Percentiles rank a stretch among this genome's conserved stretches.
phyloP scores from a whole-genome alignment of 805 yeast genomes.

The Candida peoriensis region DNA sequence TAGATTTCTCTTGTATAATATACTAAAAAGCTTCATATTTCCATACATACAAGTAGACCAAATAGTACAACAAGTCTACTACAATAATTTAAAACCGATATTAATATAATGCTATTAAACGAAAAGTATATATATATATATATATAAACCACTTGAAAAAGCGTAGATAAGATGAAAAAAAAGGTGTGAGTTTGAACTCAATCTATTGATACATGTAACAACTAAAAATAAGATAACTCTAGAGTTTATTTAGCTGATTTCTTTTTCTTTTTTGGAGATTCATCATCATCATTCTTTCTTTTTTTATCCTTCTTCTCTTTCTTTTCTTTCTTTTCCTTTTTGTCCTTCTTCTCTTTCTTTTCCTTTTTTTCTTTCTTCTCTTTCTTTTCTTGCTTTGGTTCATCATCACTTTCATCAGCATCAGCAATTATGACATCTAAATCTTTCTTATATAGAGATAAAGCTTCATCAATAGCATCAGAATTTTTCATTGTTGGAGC shows the following conservation, averaged over 20 bases:
- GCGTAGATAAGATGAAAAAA: slow-evolving; percentile 4
- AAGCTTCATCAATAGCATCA: slow-evolving; percentile 90
- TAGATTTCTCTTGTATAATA: too few species aligned
- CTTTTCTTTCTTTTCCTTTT: slow-evolving; percentile 47
- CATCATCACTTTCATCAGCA: slow-evolving; percentile 32
- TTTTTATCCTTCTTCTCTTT: slow-evolving; percentile 48
- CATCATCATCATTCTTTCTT: slow-evolving; percentile 29
- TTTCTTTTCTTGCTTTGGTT: slow-evolving; percentile 29
- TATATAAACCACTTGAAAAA: slow-evolving; percentile 2
- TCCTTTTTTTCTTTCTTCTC: slow-evolving; percentile 42
- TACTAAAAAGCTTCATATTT: too few species aligned
- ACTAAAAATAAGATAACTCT: background rate
- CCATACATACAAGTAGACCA: too few species aligned
- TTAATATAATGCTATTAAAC: slow-evolving; percentile 7
- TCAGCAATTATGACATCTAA: slow-evolving; percentile 40
- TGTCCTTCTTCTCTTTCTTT: slow-evolving; percentile 44
- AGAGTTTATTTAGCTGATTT: slow-evolving; percentile 20
- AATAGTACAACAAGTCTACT: too few species aligned
- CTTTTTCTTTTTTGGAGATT: slow-evolving; percentile 32
- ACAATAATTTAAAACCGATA: too few species aligned
- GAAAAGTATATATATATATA: slow-evolving; percentile 2
- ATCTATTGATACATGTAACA: slow-evolving; percentile 14
- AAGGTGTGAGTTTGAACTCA: background rate
- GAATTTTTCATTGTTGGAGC: slow-evolving; percentile 94
- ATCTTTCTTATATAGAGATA: slow-evolving; percentile 51